phyloP scores from a whole-genome alignment of 2,329 filamentous ascomycete species.

The Colletotrichum sp. region DNA sequence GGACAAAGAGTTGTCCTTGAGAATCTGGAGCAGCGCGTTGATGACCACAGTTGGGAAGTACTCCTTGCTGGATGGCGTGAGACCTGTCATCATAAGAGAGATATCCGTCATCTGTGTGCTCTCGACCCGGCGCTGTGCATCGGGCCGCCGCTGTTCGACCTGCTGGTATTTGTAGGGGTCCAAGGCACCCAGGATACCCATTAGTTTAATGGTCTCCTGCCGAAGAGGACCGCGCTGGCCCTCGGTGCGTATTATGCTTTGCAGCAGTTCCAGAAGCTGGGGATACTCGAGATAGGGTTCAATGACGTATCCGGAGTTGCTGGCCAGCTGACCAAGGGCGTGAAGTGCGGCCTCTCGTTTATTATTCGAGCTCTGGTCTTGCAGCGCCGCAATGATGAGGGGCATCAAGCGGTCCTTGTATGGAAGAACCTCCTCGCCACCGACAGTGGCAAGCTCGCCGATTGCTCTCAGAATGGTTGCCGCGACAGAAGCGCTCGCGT shows the following conservation, averaged over 20 bases:
- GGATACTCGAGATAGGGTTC: conserved; percentile 95
- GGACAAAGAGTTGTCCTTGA: conserved; percentile 87
- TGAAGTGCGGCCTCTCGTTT: conserved; percentile 92
- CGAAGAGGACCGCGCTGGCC: conserved; percentile 81
- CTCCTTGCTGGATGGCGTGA: conserved; percentile 96
- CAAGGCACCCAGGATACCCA: conserved; percentile 92
- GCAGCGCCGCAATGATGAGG: conserved; percentile 89
- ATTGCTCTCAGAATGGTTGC: conserved; percentile 95
- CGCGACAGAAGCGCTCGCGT: conserved; percentile 85
- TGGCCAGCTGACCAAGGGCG: conserved; percentile 89
- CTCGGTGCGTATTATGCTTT: conserved; percentile 93
- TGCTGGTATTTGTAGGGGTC: conserved; percentile 97
- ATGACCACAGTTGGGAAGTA: conserved; percentile 99
- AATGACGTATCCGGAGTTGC: conserved; percentile 97
- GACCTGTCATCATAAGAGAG: conserved; percentile 95
- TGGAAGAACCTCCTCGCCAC: conserved; percentile 89
- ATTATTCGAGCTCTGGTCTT: conserved; percentile 88
- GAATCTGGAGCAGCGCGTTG: conserved; percentile 88
- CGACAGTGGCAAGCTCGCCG: conserved; percentile 91
- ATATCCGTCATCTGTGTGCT: conserved; percentile 83
- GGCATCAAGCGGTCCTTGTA: conserved; percentile 95
- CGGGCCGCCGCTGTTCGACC: conserved; percentile 87
- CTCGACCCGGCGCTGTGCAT: conserved; percentile 72
- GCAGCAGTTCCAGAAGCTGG: conserved; percentile 87
- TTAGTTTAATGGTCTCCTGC: conserved; percentile 93